Conservation (phyloP, 257 asterid genomes). For the Voacanga thouarsii region DNA sequence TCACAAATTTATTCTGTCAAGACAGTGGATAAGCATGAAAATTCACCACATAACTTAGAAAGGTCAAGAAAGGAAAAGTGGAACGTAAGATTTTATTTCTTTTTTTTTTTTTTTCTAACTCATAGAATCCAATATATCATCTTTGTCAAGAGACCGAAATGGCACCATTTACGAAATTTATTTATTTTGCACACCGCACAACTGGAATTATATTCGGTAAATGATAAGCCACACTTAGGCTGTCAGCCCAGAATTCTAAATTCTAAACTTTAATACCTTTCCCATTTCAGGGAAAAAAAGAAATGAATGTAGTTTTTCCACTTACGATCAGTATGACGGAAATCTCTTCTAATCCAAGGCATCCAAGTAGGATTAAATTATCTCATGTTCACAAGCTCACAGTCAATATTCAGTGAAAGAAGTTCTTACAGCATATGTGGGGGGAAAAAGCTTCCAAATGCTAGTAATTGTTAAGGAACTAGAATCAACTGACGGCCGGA, state of each 20-base stretch:
- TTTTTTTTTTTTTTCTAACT: too few relatives aligned
- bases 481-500: neutral
- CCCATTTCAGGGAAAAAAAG: neutral
- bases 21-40: too few relatives aligned
- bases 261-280: neutral
- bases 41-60: too few relatives aligned
- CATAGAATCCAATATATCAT: too few relatives aligned
- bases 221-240: neutral
- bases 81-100: too few relatives aligned
- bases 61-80: too few relatives aligned
- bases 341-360: neutral
- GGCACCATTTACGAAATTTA: neutral
- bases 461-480: slow-evolving; percentile 11
- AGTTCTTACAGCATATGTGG: neutral
- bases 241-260: neutral
- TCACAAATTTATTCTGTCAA: too few relatives aligned
- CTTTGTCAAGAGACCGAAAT: too few relatives aligned
- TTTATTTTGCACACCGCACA: neutral
- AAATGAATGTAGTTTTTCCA: neutral
- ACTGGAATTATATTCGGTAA: neutral
- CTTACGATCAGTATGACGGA: slow-evolving; percentile 6
- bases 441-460: neutral
- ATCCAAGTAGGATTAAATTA: slow-evolving; percentile 1
- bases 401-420: neutral
- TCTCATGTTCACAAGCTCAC: neutral